Evolutionary conservation across 1,284 basidiomycete genomes (phyloP).

Genomic region (Leccinum pachyderme): DNA sequence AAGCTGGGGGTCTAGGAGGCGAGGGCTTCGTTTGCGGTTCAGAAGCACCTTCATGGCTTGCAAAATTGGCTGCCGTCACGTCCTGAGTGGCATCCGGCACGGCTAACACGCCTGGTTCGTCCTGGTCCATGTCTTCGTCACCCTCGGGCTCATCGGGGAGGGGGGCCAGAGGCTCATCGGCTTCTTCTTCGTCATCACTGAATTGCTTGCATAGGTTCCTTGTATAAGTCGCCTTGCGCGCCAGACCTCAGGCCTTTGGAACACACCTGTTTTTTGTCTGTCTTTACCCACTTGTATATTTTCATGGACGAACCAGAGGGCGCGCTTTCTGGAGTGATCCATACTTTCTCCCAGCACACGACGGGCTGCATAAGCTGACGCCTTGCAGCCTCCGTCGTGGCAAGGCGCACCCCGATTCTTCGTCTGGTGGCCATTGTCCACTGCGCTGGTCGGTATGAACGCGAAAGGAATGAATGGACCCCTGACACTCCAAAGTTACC

Average conservation of each 20-base stretch:
- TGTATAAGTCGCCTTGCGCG: constrained; percentile 5
- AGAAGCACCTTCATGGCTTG: constrained; percentile 36
- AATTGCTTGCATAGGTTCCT: constrained; percentile 54
- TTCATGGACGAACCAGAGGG: constrained; percentile 57
- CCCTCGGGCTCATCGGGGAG: constrained; percentile 70
- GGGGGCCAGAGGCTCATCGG: constrained; percentile 72
- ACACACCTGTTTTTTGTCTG: constrained; percentile 67
- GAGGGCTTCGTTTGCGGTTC: constrained; percentile 57
- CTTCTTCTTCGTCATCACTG: constrained; percentile 75
- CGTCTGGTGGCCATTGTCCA: constrained; percentile 62
- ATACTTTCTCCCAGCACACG: constrained; percentile 72
- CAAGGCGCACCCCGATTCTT: constrained; percentile 70
- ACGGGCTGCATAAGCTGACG: constrained; percentile 80
- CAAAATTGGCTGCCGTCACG: constrained; percentile 34
- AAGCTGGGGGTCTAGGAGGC: constrained; percentile 54
- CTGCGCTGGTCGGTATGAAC: not conserved
- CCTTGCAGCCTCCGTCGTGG: constrained; percentile 73
- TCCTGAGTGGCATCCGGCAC: constrained; percentile 36
- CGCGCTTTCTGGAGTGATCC: constrained; percentile 55
- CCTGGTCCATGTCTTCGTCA: constrained; percentile 62
- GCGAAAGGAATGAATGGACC: constrained; percentile 12
- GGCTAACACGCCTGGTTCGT: constrained; percentile 57
- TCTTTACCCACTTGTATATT: constrained; percentile 71
- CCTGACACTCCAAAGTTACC: constrained; percentile 19
- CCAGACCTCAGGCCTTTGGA: not conserved